Percentiles rank a stretch among this genome's conserved stretches.
phyloP scores from a whole-genome alignment of 768 basidiomycete species.

The Mycena rebaudengoi region DNA sequence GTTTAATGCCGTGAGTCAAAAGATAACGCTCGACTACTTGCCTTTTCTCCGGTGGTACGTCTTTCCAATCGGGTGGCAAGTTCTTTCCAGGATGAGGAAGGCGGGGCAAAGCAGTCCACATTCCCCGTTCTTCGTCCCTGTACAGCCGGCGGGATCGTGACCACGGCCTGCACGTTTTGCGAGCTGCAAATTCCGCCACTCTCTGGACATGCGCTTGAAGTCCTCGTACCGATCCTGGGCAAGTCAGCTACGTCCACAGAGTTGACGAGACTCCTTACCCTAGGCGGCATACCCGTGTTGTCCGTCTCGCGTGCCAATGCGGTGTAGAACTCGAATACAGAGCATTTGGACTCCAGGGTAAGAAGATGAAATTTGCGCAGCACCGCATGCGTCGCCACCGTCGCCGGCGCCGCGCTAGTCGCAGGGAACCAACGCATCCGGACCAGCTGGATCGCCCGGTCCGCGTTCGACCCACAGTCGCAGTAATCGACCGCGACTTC shows the following conservation, averaged over 20 bases:
- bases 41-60: not conserved
- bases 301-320: not conserved
- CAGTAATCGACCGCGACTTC: constrained; percentile 4
- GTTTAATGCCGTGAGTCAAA: not conserved
- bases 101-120: constrained; percentile 32
- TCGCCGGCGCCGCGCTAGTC: not conserved
- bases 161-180: constrained; percentile 27
- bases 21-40: not conserved
- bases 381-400: constrained; percentile 6
- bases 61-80: constrained; percentile 25
- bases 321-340: constrained; percentile 3
- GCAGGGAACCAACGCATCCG: constrained; percentile 1
- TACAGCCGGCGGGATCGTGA: constrained; percentile 26
- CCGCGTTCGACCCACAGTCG: not conserved
- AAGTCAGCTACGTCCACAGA: not conserved
- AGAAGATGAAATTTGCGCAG: not conserved
- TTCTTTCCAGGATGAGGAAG: constrained; percentile 35
- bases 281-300: not conserved
- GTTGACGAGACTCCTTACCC: not conserved
- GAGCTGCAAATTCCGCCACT: constrained; percentile 31
- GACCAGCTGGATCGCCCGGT: not conserved
- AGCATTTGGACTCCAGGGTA: constrained; percentile 10
- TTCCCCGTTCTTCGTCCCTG: constrained; percentile 17
- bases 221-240: constrained; percentile 22
- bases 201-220: constrained; percentile 19